These are phyloP conservation scores for Elsinoe australis DNA, from an alignment of 2,329 filamentous ascomycete genomes.

Conservation along the genomic window DNA sequence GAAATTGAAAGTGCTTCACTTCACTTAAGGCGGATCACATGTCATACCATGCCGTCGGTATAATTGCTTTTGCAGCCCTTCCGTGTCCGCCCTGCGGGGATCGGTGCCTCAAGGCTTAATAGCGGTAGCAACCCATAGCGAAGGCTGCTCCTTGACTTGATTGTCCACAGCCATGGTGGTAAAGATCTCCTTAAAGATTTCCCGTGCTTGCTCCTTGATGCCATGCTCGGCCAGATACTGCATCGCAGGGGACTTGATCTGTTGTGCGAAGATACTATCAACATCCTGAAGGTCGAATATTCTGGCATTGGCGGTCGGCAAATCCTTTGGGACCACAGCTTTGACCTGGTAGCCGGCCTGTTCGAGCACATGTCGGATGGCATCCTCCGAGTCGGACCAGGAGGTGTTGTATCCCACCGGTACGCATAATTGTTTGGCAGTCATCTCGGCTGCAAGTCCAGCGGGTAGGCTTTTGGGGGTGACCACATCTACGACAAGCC, in stretches of 20 bases:
- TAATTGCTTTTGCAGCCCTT: too few relatives aligned
- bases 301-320: not conserved
- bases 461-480: constrained; percentile 33
- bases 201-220: not conserved
- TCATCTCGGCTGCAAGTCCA: constrained; percentile 34
- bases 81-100: too few relatives aligned
- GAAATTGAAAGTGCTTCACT: not conserved
- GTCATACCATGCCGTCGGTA: not conserved
- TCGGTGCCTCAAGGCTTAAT: too few relatives aligned
- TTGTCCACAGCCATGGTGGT: not conserved
- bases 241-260: not conserved
- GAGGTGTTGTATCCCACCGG: constrained; percentile 33
- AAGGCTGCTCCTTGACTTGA: not conserved
- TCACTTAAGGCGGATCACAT: constrained; percentile 9
- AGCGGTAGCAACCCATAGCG: constrained; percentile 6
- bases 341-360: constrained; percentile 33
- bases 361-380: constrained; percentile 29
- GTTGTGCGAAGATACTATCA: constrained; percentile 5
- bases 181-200: constrained; percentile 1
- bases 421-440: constrained; percentile 29
- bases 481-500: constrained; percentile 34
- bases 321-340: constrained; percentile 22
- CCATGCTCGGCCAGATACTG: not conserved
- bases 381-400: constrained; percentile 30
- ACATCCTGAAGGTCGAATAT: not conserved